These are phyloP conservation scores for Sarocladiaceae sp. DNA, from an alignment of 2,329 filamentous ascomycete genomes.

Conservation along the genomic window DNA sequence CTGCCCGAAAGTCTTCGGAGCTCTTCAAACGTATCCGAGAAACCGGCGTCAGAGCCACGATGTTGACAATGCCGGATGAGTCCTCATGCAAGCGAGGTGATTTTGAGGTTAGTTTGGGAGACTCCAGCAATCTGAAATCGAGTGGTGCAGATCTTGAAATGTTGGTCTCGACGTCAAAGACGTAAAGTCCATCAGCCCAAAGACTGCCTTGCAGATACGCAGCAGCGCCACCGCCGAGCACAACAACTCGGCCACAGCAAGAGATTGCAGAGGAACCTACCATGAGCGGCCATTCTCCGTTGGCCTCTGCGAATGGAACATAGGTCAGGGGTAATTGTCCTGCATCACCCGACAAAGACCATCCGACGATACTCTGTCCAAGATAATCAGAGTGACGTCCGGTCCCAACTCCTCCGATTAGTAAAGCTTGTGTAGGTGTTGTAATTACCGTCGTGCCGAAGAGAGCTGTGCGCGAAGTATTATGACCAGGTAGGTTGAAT, in stretches of 20 bases:
- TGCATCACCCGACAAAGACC: background rate
- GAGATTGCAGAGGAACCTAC: constrained; percentile 60
- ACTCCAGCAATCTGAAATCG: background rate
- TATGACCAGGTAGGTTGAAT: background rate
- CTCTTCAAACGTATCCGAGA: constrained; percentile 48
- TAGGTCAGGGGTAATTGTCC: background rate
- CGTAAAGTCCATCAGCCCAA: background rate
- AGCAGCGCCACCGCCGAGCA: constrained; percentile 82
- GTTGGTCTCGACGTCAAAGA: background rate
- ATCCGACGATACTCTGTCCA: background rate
- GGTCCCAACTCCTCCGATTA: constrained; percentile 30
- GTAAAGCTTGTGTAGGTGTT: constrained; percentile 16
- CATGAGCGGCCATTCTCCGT: constrained; percentile 52
- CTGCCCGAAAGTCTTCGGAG: constrained; percentile 51
- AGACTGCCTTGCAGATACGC: constrained; percentile 79
- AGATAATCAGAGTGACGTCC: constrained; percentile 14
- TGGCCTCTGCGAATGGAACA: background rate
- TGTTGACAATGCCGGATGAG: too few species aligned
- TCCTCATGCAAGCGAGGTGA: background rate
- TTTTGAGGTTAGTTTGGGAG: constrained; percentile 9
- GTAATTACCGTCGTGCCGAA: constrained; percentile 27
- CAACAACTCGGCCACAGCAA: constrained; percentile 47
- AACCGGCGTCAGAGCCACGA: constrained; percentile 31
- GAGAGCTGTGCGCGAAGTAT: constrained; percentile 14
- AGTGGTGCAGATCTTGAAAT: background rate